Percentiles rank a stretch among this genome's conserved stretches.
Conservation (phyloP, 768 basidiomycete species). For the Coprinopsis sp. region DNA sequence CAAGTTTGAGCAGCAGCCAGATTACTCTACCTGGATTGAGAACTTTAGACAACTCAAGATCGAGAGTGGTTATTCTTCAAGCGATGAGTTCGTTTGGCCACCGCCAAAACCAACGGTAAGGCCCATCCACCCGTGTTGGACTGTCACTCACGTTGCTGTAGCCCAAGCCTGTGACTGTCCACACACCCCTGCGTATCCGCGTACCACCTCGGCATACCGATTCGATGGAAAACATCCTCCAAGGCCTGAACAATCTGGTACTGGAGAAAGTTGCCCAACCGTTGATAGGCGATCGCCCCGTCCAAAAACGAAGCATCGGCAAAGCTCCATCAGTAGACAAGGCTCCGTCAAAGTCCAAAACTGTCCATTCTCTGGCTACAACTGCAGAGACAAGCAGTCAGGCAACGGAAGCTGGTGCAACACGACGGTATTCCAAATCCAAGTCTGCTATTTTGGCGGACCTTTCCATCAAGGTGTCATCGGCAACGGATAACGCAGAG, state of each 20-base stretch:
- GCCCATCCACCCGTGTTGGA: conserved; percentile 5
- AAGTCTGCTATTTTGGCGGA: conserved; percentile 53
- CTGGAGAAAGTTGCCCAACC: conserved; percentile 39
- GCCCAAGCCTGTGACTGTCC: conserved; percentile 25
- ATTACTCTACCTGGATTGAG: conserved; percentile 62
- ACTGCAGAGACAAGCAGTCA: too few relatives aligned
- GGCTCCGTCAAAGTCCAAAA: background rate
- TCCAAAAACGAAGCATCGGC: conserved; percentile 18
- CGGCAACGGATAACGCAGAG: conserved; percentile 49
- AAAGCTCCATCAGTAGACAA: background rate
- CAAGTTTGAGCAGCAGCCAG: conserved; percentile 62
- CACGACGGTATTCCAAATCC: conserved; percentile 29
- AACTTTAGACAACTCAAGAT: conserved; percentile 60
- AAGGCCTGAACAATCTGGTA: conserved; percentile 55
- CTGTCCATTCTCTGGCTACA: too few relatives aligned
- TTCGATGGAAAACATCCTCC: conserved; percentile 53
- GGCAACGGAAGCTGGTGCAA: too few relatives aligned
- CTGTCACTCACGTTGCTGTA: conserved; percentile 3
- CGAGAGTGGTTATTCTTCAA: conserved; percentile 52
- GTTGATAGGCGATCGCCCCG: conserved; percentile 48
- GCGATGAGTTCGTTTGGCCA: conserved; percentile 70
- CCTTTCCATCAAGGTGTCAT: conserved; percentile 38
- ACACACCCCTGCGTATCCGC: conserved; percentile 33
- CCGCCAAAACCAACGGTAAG: conserved; percentile 40
- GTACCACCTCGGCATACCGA: conserved; percentile 27